Conservation (phyloP, 768 basidiomycete genomes). For the Suillus weaverae region DNA sequence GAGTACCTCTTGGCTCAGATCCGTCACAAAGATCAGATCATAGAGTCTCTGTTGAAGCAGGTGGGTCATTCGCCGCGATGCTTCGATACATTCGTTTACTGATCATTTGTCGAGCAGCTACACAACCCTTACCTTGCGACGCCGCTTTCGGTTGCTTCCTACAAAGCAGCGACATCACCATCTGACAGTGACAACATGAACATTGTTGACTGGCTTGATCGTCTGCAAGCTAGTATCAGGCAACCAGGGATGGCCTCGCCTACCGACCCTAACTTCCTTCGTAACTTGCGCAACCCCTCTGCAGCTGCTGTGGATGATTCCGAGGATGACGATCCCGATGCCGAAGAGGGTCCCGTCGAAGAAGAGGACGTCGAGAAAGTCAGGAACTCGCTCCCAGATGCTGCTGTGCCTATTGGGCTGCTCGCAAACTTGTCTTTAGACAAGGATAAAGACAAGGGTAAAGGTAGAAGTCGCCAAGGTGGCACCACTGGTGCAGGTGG, state of each 20-base stretch:
- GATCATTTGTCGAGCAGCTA: conserved; percentile 42
- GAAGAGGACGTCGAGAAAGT: conserved; percentile 46
- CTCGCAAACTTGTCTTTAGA: conserved; percentile 72
- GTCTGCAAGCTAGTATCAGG: conserved; percentile 60
- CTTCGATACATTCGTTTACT: conserved; percentile 3
- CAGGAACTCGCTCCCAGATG: conserved; percentile 58
- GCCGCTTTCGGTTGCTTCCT: conserved; percentile 76
- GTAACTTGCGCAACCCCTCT: conserved; percentile 34
- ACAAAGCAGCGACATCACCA: conserved; percentile 74
- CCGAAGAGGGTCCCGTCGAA: conserved; percentile 32
- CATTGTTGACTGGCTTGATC: conserved; percentile 76
- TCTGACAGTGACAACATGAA: conserved; percentile 68
- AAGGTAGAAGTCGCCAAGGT: conserved; percentile 37
- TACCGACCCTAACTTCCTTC: conserved; percentile 27
- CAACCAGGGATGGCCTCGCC: conserved; percentile 42
- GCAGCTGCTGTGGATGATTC: conserved; percentile 38
- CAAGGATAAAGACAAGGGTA: conserved; percentile 45
- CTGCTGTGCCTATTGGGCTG: conserved; percentile 72
- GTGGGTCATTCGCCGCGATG: conserved; percentile 34
- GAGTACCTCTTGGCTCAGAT: conserved; percentile 86
- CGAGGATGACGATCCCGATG: conserved; percentile 37
- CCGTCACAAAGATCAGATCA: conserved; percentile 84
- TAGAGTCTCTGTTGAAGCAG: conserved; percentile 83
- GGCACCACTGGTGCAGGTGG: conserved; percentile 10
- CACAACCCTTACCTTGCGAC: conserved; percentile 83